These are phyloP conservation scores for Metschnikowia santaceciliae DNA, from an alignment of 805 yeast species.

Conservation along the genomic window DNA sequence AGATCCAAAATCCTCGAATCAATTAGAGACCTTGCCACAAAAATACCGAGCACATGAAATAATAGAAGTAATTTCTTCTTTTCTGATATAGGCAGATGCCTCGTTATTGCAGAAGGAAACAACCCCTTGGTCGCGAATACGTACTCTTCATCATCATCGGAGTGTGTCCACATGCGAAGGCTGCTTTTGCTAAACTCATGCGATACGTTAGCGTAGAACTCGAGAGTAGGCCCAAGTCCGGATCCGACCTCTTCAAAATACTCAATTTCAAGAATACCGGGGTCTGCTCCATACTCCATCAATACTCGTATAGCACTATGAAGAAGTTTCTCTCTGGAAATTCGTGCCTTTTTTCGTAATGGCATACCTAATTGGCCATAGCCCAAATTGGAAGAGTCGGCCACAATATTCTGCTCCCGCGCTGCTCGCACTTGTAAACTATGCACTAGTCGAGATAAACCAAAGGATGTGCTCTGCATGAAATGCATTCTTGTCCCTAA, in stretches of 20 bases:
- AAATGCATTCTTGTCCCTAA: slow-evolving; percentile 74
- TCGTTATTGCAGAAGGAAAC: slow-evolving; percentile 65
- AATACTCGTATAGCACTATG: slow-evolving; percentile 77
- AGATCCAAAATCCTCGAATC: slow-evolving; percentile 89
- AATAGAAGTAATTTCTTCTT: slow-evolving; percentile 40
- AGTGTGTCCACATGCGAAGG: slow-evolving; percentile 65
- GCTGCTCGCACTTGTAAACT: slow-evolving; percentile 54
- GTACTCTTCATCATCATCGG: slow-evolving; percentile 29
- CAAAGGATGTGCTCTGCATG: slow-evolving; percentile 84
- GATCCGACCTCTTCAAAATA: slow-evolving; percentile 91
- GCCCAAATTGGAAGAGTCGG: slow-evolving; percentile 15
- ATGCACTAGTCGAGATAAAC: slow-evolving; percentile 77
- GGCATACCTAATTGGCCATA: slow-evolving; percentile 62
- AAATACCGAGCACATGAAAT: slow-evolving; percentile 71
- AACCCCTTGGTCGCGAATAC: slow-evolving; percentile 50
- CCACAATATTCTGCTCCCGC: slow-evolving; percentile 12
- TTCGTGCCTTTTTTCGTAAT: slow-evolving; percentile 72
- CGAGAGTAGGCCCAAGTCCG: slow-evolving; percentile 94
- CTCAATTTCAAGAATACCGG: slow-evolving; percentile 81
- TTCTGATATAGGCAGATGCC: slow-evolving; percentile 29
- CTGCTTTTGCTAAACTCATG: slow-evolving; percentile 60
- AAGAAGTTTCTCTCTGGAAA: slow-evolving; percentile 65
- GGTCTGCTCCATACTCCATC: slow-evolving; percentile 70
- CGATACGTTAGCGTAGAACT: slow-evolving; percentile 81
- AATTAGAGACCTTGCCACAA: slow-evolving; percentile 79